A percentile compares a stretch with the other conserved stretches of the same genome.
phyloP scores from a whole-genome alignment of 306 rosid genomes.

The Fragaria ananassa region DNA sequence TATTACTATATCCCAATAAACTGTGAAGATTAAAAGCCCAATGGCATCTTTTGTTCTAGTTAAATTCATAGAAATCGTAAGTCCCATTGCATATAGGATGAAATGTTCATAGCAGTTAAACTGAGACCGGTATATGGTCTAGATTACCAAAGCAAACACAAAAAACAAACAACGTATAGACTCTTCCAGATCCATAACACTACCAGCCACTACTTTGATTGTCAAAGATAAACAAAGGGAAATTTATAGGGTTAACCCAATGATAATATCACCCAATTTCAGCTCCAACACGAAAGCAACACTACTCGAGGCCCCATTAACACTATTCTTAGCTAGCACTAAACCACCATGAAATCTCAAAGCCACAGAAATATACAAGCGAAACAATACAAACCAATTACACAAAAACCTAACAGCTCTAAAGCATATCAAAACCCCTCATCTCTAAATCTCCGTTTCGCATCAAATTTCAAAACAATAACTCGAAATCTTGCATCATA shows the following conservation, averaged over 20 bases:
- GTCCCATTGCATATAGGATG: accelerated
- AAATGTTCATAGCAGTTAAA: neutral
- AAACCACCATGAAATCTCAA: neutral
- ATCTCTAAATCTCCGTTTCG: neutral
- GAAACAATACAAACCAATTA: neutral
- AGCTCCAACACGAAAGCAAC: neutral
- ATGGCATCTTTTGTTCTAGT: neutral
- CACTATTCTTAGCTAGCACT: neutral
- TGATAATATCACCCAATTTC: neutral
- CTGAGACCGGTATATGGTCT: neutral
- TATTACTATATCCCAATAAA: neutral
- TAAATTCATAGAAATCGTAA: neutral
- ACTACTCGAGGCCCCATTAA: neutral
- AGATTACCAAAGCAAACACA: neutral
- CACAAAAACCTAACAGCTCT: neutral
- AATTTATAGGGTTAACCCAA: neutral
- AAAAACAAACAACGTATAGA: neutral
- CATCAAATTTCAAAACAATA: neutral
- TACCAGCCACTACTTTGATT: neutral
- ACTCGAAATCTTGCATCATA: neutral
- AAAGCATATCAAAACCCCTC: neutral
- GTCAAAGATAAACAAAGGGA: no score
- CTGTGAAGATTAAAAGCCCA: neutral
- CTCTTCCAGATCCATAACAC: neutral
- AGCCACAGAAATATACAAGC: neutral